Evolutionary conservation across 352 stramenopile genomes (phyloP), one percentile per base, ranked within the genome.

Genomic region (Discostella stelligera): DNA sequence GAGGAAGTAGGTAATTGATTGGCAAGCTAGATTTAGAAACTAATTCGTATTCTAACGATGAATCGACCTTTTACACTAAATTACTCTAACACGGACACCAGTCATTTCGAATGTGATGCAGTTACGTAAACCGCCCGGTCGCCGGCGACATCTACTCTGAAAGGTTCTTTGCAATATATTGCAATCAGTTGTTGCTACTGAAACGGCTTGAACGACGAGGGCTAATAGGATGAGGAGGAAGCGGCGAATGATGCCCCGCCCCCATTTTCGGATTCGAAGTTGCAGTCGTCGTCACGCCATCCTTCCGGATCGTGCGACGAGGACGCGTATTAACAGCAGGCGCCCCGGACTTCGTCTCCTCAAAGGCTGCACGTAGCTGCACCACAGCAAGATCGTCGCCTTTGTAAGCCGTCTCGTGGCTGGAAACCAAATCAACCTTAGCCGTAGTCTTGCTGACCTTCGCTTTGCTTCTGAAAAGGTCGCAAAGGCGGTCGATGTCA

Each of bases 391-490:
- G 3, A 8, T 44, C 37, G 2, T 11, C 37, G 11, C 7, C 37
- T 44, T 44, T 44, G 37, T 44, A 14, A 3, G 37, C 13, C 37
- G 37, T 44, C 37, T 44, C 7, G 7, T 14, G 37, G 37, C 37
- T 44, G 37, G 37, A 8, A 44, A 44, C 37, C 27, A 32, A 32
- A 44, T 44, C 37, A 44, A 14, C 37, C 37, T 44, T 44, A 10
- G 37, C 37, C 37, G 37, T 8, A 2, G 37, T 13, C 37, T 44
- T 44, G 37, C 37, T 44, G 37, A 61, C 53, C 11, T 61, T 61
- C 25, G 20, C 25, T 25, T 61, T 61, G 30, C 39, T 46, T 94
- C 94, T 71, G 73, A 66, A 27, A 89, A 94, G 75, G 91, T 95
- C 53, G 85, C 85, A 44, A 80, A 86, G 61, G 63, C 72, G 32